phyloP scores from a whole-genome alignment of 306 rosid genomes.

The Rubus idaeus region DNA sequence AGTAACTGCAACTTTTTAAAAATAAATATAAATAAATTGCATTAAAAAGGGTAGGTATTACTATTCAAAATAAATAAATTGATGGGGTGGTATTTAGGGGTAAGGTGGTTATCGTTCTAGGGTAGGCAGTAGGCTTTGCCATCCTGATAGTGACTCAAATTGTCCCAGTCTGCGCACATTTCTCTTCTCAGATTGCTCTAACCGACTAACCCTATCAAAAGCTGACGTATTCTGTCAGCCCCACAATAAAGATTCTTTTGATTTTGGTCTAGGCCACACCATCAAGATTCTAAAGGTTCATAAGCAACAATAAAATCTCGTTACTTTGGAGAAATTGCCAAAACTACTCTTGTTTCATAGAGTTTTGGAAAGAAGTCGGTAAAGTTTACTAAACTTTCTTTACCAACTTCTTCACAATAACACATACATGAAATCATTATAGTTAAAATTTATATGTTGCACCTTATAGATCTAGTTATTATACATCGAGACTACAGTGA shows the following conservation, averaged over 20 bases:
- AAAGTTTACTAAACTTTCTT: too few species aligned
- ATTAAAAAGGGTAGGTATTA: not conserved
- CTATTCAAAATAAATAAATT: not conserved
- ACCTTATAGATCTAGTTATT: too few species aligned
- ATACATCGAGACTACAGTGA: too few species aligned
- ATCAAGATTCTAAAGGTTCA: not conserved
- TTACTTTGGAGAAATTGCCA: too few species aligned
- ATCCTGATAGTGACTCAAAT: not conserved
- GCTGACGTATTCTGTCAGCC: not conserved
- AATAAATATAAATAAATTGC: not conserved
- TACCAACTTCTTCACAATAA: not conserved
- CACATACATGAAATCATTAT: too few species aligned
- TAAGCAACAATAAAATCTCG: not conserved
- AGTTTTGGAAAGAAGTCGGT: not conserved
- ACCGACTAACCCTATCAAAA: not conserved
- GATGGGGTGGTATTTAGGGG: too few species aligned
- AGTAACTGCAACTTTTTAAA: not conserved
- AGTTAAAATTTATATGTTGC: too few species aligned
- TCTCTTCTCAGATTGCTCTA: not conserved
- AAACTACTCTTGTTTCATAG: too few species aligned
- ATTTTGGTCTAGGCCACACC: not conserved
- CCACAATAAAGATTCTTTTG: slow-evolving; percentile 2
- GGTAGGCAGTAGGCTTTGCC: not conserved
- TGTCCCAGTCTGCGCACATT: not conserved
- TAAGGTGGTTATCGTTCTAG: not conserved